Percentiles rank a stretch among this genome's conserved stretches.
Evolutionary conservation across 805 yeast species (phyloP).

Genomic region (Yarrowia divulgata): DNA sequence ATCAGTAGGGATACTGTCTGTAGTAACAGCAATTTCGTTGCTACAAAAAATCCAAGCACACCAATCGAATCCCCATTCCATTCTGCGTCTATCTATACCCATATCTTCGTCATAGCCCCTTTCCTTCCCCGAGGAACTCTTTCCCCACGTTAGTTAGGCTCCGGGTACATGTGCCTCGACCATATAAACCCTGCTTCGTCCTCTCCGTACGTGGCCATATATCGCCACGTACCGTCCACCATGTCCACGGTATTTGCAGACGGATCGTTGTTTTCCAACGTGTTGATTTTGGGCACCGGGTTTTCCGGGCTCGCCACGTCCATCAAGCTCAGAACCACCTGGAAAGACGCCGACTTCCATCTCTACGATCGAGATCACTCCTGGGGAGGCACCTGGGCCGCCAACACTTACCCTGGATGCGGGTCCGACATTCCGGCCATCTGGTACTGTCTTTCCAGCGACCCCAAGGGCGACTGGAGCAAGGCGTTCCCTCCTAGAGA

Average conservation of each 20-base stretch:
- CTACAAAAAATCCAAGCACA: neutral
- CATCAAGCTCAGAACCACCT: constrained; percentile 28
- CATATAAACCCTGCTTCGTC: constrained; percentile 5
- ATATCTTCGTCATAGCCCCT: no score
- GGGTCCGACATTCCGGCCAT: constrained; percentile 44
- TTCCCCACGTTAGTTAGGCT: constrained; percentile 13
- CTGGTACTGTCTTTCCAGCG: constrained; percentile 42
- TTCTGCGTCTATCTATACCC: neutral
- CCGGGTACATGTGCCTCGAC: neutral
- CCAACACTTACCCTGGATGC: constrained; percentile 44
- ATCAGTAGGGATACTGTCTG: no score
- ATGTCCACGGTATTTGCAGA: constrained; percentile 34
- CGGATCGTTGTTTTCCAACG: constrained; percentile 33
- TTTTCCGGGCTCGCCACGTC: constrained; percentile 39
- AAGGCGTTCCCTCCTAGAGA: constrained; percentile 41
- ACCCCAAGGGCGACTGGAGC: constrained; percentile 43
- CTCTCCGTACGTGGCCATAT: no score
- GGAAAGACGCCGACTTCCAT: constrained; percentile 39
- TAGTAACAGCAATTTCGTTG: no score
- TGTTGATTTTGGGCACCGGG: constrained; percentile 35
- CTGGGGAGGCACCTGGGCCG: constrained; percentile 45
- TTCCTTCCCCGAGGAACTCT: neutral
- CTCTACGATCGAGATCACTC: constrained; percentile 41
- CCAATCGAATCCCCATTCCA: neutral
- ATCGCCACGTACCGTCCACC: neutral